phyloP scores from a whole-genome alignment of 495 filamentous ascomycete species.

The Aspergillus ellipticus region DNA sequence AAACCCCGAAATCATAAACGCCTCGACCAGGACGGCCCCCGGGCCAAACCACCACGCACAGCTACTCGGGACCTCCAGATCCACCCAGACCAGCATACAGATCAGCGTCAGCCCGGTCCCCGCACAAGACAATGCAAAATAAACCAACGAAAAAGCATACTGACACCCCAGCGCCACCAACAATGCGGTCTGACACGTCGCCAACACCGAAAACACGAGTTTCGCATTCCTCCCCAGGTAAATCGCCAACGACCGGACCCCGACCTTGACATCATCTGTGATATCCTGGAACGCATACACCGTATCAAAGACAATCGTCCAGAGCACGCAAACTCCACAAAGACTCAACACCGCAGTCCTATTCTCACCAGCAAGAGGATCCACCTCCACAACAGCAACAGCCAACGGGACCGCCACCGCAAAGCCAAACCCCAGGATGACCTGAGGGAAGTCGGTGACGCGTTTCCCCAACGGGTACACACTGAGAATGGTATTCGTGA shows the following conservation, averaged over 20 bases:
- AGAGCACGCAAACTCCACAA: constrained; percentile 27
- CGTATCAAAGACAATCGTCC: constrained; percentile 45
- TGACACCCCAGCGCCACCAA: background rate
- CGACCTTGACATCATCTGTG: constrained; percentile 38
- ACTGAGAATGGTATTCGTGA: too few species aligned
- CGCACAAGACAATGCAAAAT: constrained; percentile 2
- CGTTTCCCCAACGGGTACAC: constrained; percentile 9
- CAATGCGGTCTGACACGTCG: background rate
- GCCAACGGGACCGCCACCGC: background rate
- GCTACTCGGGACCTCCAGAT: background rate
- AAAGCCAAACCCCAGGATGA: background rate
- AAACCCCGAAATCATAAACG: background rate
- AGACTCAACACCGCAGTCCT: background rate
- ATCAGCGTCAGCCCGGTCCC: background rate
- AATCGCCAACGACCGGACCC: constrained; percentile 38
- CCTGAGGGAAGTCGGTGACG: constrained; percentile 3
- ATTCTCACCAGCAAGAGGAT: background rate
- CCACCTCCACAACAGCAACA: background rate
- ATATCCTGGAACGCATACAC: constrained; percentile 46
- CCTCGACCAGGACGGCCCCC: constrained; percentile 6
- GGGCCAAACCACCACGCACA: constrained; percentile 13
- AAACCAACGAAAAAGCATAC: background rate
- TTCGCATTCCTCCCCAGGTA: constrained; percentile 7
- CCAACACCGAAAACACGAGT: background rate
- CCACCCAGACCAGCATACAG: constrained; percentile 4